A percentile compares a stretch with the other conserved stretches of the same genome.
Evolutionary conservation across 495 filamentous ascomycete genomes (phyloP).

Genomic region (Penicillium ochrochloron): DNA sequence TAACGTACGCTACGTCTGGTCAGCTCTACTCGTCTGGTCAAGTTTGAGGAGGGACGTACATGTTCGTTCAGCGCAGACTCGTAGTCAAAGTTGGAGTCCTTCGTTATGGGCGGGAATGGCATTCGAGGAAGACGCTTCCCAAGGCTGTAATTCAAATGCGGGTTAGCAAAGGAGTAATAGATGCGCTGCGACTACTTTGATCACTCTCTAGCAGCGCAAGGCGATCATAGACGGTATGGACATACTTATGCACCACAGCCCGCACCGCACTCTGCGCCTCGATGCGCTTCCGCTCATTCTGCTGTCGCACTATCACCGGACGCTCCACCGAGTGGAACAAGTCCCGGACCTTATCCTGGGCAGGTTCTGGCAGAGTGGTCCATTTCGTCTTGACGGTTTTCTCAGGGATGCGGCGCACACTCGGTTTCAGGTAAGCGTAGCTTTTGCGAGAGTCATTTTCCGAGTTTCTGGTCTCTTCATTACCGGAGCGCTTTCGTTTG

Average conservation of each 20-base stretch:
- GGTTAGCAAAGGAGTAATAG: conserved; percentile 23
- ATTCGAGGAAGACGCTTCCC: conserved; percentile 57
- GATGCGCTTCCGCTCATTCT: conserved; percentile 58
- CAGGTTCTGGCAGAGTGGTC: conserved; percentile 56
- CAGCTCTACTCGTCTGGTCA: conserved; percentile 7
- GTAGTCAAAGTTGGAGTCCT: conserved; percentile 62
- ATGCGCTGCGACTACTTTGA: neutral
- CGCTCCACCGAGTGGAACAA: conserved; percentile 59
- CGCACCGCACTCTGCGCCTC: conserved; percentile 60
- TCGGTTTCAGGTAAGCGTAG: conserved; percentile 53
- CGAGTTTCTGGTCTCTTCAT: conserved; percentile 28
- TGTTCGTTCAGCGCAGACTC: conserved; percentile 63
- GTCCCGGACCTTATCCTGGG: conserved; percentile 56
- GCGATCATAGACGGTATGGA: neutral
- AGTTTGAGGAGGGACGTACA: conserved; percentile 33
- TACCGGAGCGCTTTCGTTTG: conserved; percentile 42
- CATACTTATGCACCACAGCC: conserved; percentile 52
- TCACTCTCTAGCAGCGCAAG: neutral
- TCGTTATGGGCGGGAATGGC: conserved; percentile 63
- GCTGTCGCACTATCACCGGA: conserved; percentile 57
- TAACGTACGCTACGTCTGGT: conserved; percentile 45
- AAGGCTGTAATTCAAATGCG: conserved; percentile 36
- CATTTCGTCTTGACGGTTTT: conserved; percentile 62
- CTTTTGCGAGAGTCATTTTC: conserved; percentile 34
- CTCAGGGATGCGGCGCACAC: conserved; percentile 58